Conservation (phyloP, 208 protist genomes). For the Porcisia hertigi region DNA sequence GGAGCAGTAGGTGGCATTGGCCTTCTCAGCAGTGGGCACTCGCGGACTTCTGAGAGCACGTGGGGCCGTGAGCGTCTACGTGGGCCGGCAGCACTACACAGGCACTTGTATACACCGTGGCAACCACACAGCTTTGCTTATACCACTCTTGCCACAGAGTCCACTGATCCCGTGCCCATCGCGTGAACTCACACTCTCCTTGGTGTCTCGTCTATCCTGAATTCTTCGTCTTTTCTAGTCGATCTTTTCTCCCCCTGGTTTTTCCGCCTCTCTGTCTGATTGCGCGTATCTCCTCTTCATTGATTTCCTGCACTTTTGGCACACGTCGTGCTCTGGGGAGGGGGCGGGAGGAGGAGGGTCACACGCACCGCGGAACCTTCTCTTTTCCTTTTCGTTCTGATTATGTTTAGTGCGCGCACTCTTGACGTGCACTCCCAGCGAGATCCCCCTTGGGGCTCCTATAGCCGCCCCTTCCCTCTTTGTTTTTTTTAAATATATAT, state of each 20-base stretch:
- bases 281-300: not conserved
- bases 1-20: not conserved
- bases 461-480: too few relatives aligned
- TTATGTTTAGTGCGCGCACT: not conserved
- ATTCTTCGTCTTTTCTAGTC: not conserved
- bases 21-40: not conserved
- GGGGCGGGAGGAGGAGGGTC: too few relatives aligned
- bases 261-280: not conserved
- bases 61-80: not conserved
- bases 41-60: not conserved
- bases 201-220: not conserved
- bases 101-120: not conserved
- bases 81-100: not conserved
- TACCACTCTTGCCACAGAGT: not conserved
- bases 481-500: too few relatives aligned
- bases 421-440: not conserved
- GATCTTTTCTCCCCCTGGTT: not conserved
- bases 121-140: too few relatives aligned
- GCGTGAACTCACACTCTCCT: not conserved
- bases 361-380: too few relatives aligned
- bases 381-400: not conserved
- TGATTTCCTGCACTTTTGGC: not conserved
- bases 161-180: too few relatives aligned
- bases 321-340: not conserved
- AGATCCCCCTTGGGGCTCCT: too few relatives aligned